phyloP scores from a whole-genome alignment of 441 rosid species.

The Aquilaria agallochum region DNA sequence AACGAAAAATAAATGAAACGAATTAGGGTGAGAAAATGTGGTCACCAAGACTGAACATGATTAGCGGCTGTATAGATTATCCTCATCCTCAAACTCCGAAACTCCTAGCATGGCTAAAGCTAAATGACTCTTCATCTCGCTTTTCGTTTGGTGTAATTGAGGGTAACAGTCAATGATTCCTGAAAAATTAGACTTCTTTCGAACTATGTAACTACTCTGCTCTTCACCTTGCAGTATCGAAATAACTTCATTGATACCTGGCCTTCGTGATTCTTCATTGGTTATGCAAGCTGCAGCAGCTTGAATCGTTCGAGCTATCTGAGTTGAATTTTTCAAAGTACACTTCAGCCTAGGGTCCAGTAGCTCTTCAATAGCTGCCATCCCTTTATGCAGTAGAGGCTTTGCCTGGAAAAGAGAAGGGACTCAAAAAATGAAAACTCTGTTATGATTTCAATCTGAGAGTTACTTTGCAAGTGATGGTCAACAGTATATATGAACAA shows the following conservation, averaged over 20 bases:
- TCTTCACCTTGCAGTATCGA: constrained; percentile 66
- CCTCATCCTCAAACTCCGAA: constrained; percentile 72
- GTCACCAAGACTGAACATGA: not conserved
- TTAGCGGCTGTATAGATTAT: constrained; percentile 53
- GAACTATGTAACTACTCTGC: constrained; percentile 30
- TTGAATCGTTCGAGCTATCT: constrained; percentile 59
- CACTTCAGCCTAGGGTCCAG: constrained; percentile 61
- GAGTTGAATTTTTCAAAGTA: constrained; percentile 38
- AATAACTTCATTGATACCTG: constrained; percentile 55
- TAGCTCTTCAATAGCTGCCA: constrained; percentile 59
- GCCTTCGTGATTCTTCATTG: constrained; percentile 83
- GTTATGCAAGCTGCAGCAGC: constrained; percentile 80
- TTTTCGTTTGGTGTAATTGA: constrained; percentile 63
- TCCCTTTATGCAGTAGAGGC: constrained; percentile 73
- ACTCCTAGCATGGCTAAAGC: constrained; percentile 97
- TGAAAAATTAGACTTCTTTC: constrained; percentile 47
- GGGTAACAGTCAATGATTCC: constrained; percentile 65
- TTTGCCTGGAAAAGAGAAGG: constrained; percentile 57
- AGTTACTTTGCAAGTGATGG: not conserved
- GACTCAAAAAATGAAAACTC: not conserved
- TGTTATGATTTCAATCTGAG: constrained; percentile 2
- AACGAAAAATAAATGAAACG: not conserved
- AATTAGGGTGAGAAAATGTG: not conserved
- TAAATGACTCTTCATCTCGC: constrained; percentile 81
- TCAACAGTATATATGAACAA: not conserved